Evolutionary conservation across 2,329 filamentous ascomycete genomes (phyloP), one percentile per base, ranked within the genome.

Genomic region (Sporothrix pseudoabietina): DNA sequence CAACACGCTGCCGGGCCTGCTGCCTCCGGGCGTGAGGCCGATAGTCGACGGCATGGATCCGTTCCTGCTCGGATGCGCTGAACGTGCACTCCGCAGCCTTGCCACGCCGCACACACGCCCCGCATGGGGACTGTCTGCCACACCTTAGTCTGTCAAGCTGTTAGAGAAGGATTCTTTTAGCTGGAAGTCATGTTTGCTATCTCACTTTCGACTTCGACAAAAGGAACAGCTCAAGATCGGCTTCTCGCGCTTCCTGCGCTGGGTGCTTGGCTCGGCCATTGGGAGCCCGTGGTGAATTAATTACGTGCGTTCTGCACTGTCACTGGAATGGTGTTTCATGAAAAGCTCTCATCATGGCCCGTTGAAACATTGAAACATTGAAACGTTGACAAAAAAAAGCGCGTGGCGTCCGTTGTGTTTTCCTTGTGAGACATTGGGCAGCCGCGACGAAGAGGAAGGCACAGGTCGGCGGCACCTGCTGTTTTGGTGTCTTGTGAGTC

Each of bases 371-470:
- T 49, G 44, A 49, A 14, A 12, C 44, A 4, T 49, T 19, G 44
- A 49, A 49, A 49, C 44, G 44, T 49, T 49, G 44, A 14, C 5
- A 35, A 52, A 69, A 19, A 14, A 35, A 52, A 69, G 32, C 66
- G 26, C 54, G 35, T 59, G 35, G 69, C 22, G 39, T 22, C 49
- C 35, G 49, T 57, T 54, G 59, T 19, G 52, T 26, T 19, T 44
- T 65, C 44, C 44, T 19, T 57, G 52, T 70, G 68, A 70, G 52
- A 70, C 68, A 70, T 70, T 71, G 69, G 69, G 54, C 69, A 71
- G 39, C 69, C 41, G 69, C 69, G 54, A 35, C 52, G 35, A 32
- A 47, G 12, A 57, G 22, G 12, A 26, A 55, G 52, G 52, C 8
- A 26, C 44, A 16, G 16, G 16, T 61, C 54, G 54, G 35, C 32